These are phyloP conservation scores for Podospora australis DNA, from an alignment of 495 filamentous ascomycete genomes.

Conservation along the genomic window DNA sequence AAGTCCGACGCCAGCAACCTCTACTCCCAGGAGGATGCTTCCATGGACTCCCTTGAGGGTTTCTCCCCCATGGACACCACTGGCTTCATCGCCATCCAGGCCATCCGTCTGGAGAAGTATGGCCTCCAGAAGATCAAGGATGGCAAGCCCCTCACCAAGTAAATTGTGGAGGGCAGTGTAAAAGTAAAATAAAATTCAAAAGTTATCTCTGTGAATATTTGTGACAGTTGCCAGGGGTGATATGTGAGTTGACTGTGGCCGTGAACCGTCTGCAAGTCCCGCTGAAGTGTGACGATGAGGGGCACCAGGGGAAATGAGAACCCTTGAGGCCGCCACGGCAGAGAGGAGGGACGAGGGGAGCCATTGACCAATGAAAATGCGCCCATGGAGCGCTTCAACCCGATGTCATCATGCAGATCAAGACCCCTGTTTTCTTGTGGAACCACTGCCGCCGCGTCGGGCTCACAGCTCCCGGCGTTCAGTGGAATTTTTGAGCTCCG, in stretches of 20 bases:
- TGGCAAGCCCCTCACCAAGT: constrained; percentile 43
- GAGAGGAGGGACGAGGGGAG: not conserved
- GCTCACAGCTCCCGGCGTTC: not conserved
- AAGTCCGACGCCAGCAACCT: constrained; percentile 74
- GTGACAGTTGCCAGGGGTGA: no score
- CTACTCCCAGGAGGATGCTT: constrained; percentile 71
- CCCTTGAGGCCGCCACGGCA: not conserved
- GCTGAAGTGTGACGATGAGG: no score
- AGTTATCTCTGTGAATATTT: not conserved
- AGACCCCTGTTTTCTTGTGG: constrained; percentile 3
- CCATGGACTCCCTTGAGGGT: constrained; percentile 82
- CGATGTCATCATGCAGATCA: constrained; percentile 24
- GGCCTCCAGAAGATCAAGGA: constrained; percentile 61
- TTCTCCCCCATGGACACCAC: constrained; percentile 66
- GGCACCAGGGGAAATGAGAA: no score
- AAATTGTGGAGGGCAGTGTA: not conserved
- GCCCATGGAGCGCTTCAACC: not conserved
- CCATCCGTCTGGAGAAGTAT: constrained; percentile 88
- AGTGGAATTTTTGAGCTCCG: not conserved
- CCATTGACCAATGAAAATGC: constrained; percentile 7
- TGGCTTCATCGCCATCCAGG: constrained; percentile 73
- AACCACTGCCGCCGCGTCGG: not conserved
- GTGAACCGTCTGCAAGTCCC: no score
- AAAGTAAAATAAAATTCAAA: constrained; percentile 4
- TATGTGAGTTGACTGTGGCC: no score